Evolutionary conservation across 352 stramenopile genomes (phyloP).

Genomic region (Phytophthora fragariae): DNA sequence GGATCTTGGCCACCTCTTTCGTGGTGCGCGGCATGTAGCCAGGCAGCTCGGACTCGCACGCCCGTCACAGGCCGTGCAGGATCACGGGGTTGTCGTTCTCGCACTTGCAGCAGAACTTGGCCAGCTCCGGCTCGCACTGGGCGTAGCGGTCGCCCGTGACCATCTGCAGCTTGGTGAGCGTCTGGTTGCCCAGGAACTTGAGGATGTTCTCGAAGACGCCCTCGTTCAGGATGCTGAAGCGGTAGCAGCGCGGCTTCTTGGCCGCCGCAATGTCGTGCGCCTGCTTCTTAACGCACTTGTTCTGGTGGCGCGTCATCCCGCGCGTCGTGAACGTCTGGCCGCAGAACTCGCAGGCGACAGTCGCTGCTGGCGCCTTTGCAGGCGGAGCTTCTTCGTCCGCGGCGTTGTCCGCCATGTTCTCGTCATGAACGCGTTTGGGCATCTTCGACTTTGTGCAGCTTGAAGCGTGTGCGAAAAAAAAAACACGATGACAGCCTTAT

Average conservation of each 20-base stretch:
- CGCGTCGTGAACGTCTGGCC: slow-evolving; percentile 22
- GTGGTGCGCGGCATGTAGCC: slow-evolving; percentile 29
- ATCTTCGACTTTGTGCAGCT: slow-evolving; percentile 2
- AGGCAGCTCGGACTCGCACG: slow-evolving; percentile 16
- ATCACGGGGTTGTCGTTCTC: slow-evolving; percentile 41
- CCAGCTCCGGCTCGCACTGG: slow-evolving; percentile 23
- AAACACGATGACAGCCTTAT: neutral
- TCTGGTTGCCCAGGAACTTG: slow-evolving; percentile 38
- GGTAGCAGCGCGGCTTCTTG: slow-evolving; percentile 23
- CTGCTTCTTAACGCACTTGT: slow-evolving; percentile 19
- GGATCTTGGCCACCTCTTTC: slow-evolving; percentile 18
- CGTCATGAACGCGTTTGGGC: slow-evolving; percentile 5
- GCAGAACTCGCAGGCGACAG: slow-evolving; percentile 24
- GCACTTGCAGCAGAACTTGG: slow-evolving; percentile 30
- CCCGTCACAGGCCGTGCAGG: slow-evolving; percentile 9
- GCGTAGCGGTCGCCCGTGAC: slow-evolving; percentile 32
- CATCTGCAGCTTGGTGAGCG: slow-evolving; percentile 40
- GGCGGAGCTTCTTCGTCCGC: slow-evolving; percentile 3
- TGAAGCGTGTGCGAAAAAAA: neutral
- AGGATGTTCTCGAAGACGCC: slow-evolving; percentile 21
- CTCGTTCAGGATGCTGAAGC: slow-evolving; percentile 30
- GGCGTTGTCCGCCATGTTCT: neutral
- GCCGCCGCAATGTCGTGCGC: slow-evolving; percentile 1
- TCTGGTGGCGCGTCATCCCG: slow-evolving; percentile 31
- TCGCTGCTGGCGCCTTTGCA: neutral